Evolutionary conservation across 768 basidiomycete genomes (phyloP).

Genomic region (Termitomyces sp.): DNA sequence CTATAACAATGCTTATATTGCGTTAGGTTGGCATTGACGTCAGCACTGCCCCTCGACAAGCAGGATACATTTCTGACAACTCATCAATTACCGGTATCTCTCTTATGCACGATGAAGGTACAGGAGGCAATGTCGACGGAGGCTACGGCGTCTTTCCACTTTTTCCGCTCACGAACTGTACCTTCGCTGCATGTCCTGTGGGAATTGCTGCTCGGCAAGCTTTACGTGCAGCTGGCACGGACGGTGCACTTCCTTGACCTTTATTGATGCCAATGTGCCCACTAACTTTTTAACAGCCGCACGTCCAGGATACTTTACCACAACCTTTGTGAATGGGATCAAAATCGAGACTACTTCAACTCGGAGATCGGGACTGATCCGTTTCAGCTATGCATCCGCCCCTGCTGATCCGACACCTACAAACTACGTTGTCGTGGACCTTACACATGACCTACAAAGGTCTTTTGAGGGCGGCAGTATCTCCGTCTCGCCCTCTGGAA

Average conservation of each 20-base stretch:
- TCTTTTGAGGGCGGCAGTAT: slow-evolving; percentile 43
- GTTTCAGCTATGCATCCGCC: slow-evolving; percentile 47
- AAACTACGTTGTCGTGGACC: slow-evolving; percentile 46
- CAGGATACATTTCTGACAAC: slow-evolving; percentile 45
- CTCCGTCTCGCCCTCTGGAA: slow-evolving; percentile 24
- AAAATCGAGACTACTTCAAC: slow-evolving; percentile 57
- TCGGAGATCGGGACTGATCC: slow-evolving; percentile 52
- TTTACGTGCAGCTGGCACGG: slow-evolving; percentile 36
- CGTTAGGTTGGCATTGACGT: slow-evolving; percentile 48
- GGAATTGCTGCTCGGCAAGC: slow-evolving; percentile 33
- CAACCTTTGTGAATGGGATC: slow-evolving; percentile 40
- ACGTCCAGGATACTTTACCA: slow-evolving; percentile 44
- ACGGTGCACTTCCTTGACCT: slow-evolving; percentile 25
- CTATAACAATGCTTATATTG: neutral
- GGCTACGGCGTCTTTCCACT: slow-evolving; percentile 50
- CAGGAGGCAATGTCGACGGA: slow-evolving; percentile 45
- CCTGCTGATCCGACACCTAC: slow-evolving; percentile 23
- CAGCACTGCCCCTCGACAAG: slow-evolving; percentile 42
- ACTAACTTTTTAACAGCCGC: slow-evolving; percentile 25
- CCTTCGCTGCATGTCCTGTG: slow-evolving; percentile 37
- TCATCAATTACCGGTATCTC: slow-evolving; percentile 41
- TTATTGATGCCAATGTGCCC: neutral
- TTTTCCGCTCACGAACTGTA: slow-evolving; percentile 39
- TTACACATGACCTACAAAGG: slow-evolving; percentile 39
- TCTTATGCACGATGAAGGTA: slow-evolving; percentile 51